Evolutionary conservation across 2,329 filamentous ascomycete species (phyloP), one percentile per base, ranked within the genome.

Genomic region (Botrytis pseudocinerea): DNA sequence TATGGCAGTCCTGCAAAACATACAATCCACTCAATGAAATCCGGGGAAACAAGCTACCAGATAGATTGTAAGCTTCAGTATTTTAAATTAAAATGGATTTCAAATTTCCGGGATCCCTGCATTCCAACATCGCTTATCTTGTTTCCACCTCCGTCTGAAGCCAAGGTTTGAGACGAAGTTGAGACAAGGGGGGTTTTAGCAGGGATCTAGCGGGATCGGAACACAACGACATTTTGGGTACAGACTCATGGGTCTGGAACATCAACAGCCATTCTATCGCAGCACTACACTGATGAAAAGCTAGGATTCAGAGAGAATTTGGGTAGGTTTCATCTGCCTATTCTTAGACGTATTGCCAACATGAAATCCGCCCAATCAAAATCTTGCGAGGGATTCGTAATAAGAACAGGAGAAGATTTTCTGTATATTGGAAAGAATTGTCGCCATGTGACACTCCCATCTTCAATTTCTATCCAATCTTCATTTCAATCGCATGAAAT

Each of bases 1-100:
- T 14, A 4, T 40, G 28, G 25, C 14, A 22, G 22, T 28, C 14
- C 59, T 44, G 54, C 54, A 59, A 70, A 70, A 63, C 69, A 70
- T 22, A 22, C 25, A 28, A 2, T 28, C 57, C 69, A 70, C 22
- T 40, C 69, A 12, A 20, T 22, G 1, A 59, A 65, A 71, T 57
- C 70, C 9, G 70, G 70, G 70, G 70, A 71, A 71, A 65, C 70
- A 71, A 71, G 61, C 70, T 59, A 32, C 48, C 48, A 65, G 64
- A 65, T 66, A 48, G 60, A 66, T 65, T 35, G 60, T 71, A 65
- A 59, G 70, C 70, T 65, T 59, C 65, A 40, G 46, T 40, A 5
- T 44, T 65, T 32, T 35, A 48, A 57, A 54, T 71, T 65, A n/a
- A 65, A 44, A 8, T 46, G 28, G 35, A 32, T 16, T 32, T 9